Evolutionary conservation across 345 rosid genomes (phyloP), one percentile per base, ranked within the genome.

Genomic region (Erucastrum elatum): DNA sequence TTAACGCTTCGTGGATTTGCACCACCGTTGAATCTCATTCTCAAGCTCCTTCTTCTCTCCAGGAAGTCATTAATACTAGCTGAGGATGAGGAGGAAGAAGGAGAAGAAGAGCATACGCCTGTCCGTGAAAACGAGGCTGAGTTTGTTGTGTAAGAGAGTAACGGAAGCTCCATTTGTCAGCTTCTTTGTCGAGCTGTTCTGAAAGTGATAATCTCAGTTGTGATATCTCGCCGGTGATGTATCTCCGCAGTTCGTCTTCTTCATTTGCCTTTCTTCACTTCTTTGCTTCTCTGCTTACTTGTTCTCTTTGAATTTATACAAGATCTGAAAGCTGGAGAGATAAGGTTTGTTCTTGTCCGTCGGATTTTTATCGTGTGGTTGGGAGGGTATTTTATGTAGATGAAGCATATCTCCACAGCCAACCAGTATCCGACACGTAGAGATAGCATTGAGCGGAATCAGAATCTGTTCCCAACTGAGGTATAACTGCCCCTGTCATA

Each of bases 391-490:
- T 4, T 51, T 0, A 1, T 10, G 56, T 30, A 63, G 66, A 68
- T 60, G 65, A 64, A 27, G 29, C 81, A 83, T 77, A 82, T 88
- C 88, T 26, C 0, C 13, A 0, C 1, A 0, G 11, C 90, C 77
- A 85, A 68, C 75, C 10, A 64, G 0, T 15, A 1, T 15, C 0
- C 0, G 86, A 71, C 83, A 77, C 75, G 80, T 82, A 72, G 66
- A 80, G 89, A 86, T 85, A 86, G 79, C 75, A 72, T 66, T 82
- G 70, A 34, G 81, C 86, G 75, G 84, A 68, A 72, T 70, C 67
- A 70, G 72, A 70, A 70, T 75, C 79, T 53, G 31, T 75, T 63
- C 63, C 33, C 35, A 75, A 44, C 8, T 17, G 7, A 51, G 56
- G 56, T 51, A 21, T 21, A 51, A 5, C 56, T 51, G 56, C 17